Evolutionary conservation across 352 stramenopile genomes (phyloP).

Genomic region (Globisporangium okanoganense): DNA sequence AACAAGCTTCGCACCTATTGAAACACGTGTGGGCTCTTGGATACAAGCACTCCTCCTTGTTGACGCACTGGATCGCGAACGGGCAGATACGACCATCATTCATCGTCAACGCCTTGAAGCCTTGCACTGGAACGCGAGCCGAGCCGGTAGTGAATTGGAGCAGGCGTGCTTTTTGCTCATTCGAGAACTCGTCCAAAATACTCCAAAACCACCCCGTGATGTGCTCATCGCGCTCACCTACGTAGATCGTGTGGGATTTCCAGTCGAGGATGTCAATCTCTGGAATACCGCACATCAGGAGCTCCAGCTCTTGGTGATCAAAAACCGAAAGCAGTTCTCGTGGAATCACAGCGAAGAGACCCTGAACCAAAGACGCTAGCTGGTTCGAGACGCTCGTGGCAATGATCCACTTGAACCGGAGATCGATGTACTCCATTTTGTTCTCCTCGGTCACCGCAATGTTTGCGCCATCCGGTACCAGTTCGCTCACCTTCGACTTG

Average conservation of each 20-base stretch:
- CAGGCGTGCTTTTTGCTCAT: slow-evolving; percentile 95
- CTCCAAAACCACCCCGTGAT: slow-evolving; percentile 98
- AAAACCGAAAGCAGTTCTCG: slow-evolving; percentile 94
- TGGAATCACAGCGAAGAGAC: slow-evolving; percentile 97
- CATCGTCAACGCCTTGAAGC: slow-evolving; percentile 87
- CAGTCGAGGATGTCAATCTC: slow-evolving; percentile 97
- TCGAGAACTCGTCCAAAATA: slow-evolving; percentile 90
- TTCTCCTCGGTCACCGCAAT: slow-evolving; percentile 96
- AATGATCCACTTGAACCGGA: slow-evolving; percentile 87
- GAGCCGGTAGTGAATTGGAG: slow-evolving; percentile 98
- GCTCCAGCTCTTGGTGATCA: slow-evolving; percentile 95
- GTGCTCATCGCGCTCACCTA: slow-evolving; percentile 77
- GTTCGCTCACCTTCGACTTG: slow-evolving; percentile 89
- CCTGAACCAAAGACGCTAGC: slow-evolving; percentile 93
- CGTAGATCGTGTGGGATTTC: slow-evolving; percentile 97
- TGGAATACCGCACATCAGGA: slow-evolving; percentile 97
- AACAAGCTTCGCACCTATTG: slow-evolving; percentile 46
- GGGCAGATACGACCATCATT: slow-evolving; percentile 85
- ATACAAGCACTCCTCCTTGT: slow-evolving; percentile 75
- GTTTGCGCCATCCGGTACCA: slow-evolving; percentile 93
- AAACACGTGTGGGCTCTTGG: slow-evolving; percentile 85
- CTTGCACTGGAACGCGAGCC: slow-evolving; percentile 90
- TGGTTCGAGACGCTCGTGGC: slow-evolving; percentile 78
- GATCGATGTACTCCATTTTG: slow-evolving; percentile 96
- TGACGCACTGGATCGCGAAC: slow-evolving; percentile 86